Conservation (phyloP, 1,284 basidiomycete genomes). For the Trametes pubescens region DNA sequence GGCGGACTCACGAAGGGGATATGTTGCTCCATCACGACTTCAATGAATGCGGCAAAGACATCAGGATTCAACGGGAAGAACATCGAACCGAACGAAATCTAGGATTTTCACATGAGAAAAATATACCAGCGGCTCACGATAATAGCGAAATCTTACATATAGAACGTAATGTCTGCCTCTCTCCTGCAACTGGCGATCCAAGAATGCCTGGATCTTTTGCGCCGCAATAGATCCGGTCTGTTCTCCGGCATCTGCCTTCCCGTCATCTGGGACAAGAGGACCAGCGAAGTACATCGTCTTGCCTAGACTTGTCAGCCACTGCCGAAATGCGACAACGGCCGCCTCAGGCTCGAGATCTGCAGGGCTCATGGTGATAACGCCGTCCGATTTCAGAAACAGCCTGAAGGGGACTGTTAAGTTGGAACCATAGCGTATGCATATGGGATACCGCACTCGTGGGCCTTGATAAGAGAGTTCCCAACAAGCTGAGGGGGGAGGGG, state of each 20-base stretch:
- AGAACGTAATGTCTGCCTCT: constrained; percentile 24
- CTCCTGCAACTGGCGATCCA: constrained; percentile 20
- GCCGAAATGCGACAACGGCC: constrained; percentile 18
- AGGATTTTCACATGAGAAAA: neutral
- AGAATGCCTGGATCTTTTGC: constrained; percentile 19
- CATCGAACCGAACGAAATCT: constrained; percentile 32
- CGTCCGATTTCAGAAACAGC: constrained; percentile 23
- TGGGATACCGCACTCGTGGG: constrained; percentile 23
- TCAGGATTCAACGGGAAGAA: constrained; percentile 29
- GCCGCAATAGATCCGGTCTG: constrained; percentile 1
- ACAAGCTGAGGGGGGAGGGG: constrained; percentile 3
- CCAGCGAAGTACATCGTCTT: constrained; percentile 26
- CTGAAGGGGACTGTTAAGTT: neutral
- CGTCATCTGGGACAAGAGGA: constrained; percentile 20
- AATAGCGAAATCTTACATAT: constrained; percentile 26
- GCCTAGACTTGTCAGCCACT: constrained; percentile 20
- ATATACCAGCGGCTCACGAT: no score
- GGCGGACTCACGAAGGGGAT: constrained; percentile 31
- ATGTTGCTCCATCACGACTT: constrained; percentile 28
- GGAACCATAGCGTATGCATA: constrained; percentile 6
- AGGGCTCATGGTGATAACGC: constrained; percentile 27
- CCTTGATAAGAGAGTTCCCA: constrained; percentile 17
- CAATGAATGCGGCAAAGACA: constrained; percentile 28
- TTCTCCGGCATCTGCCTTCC: constrained; percentile 8
- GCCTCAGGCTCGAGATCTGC: constrained; percentile 31